Base-by-base conservation (phyloP, 331 rosid genomes). In the Phaseolus coccineus region DNA sequence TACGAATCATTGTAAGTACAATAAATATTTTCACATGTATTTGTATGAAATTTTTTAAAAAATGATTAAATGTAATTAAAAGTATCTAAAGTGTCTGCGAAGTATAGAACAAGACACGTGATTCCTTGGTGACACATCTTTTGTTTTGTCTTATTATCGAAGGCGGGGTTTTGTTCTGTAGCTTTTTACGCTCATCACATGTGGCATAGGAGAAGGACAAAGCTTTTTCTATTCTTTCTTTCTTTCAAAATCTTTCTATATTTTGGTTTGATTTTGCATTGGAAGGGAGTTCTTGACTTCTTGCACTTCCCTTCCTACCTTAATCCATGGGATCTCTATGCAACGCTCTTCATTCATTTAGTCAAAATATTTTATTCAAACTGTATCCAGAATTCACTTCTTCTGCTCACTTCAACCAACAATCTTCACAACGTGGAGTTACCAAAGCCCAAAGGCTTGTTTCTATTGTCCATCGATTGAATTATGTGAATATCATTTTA, bases 161-260 rank as follows among this genome's bases (percentile, higher is more conserved):
- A 5, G 22, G 19, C 4, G 10, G 10, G 42, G 42, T 61, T 61
- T 61, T 61, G 68, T 61, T 14, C 12, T 31, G 68, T 30, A 59
- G 66, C 66, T 28, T 59, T 59, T 61, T 61, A 31, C 37, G 37
- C 66, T 59, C 44, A 59, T 59, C 66, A 61, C 42, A 61, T 61
- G 68, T 31, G 14, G 68, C 22, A 12, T n/a, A 15, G 68, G 5
- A 61, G 44, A 3, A 61, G 44, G 68, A 61, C 68, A 30, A 13
- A 30, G 44, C 14, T 14, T 61, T 31, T 6, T 61, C 13, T 46
- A 19, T 46, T 12, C 13, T 46, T 31, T 46, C 5, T 46, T 9
- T 44, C 9, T 30, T 31, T 31, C 5, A 14, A 31, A 30, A 30
- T 61, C 6, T 61, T 39, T 14, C 31, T 30, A 31, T 14, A 31